Conservation (phyloP, 805 yeast species). For the Suhomyces prunicola region DNA sequence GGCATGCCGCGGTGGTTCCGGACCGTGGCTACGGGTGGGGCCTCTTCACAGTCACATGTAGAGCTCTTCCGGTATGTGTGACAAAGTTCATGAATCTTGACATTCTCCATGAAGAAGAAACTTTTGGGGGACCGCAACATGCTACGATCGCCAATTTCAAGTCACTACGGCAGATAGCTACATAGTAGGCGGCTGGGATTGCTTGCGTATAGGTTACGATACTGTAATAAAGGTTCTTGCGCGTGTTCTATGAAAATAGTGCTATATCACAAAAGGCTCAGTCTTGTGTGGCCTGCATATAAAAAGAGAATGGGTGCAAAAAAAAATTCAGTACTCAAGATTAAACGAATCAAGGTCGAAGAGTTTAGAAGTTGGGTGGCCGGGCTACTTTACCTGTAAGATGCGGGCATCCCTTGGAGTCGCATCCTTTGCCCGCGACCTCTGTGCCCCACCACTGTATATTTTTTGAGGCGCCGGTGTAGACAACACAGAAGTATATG, state of each 20-base stretch:
- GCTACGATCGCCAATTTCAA: background rate
- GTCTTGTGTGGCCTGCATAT: background rate
- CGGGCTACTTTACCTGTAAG: background rate
- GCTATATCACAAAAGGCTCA: background rate
- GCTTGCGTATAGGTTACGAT: background rate
- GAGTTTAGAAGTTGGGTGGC: background rate
- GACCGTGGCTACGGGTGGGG: background rate
- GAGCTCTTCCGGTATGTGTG: background rate
- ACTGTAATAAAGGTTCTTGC: background rate
- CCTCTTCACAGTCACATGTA: background rate
- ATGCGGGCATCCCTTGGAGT: background rate
- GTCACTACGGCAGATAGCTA: background rate
- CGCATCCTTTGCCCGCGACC: background rate
- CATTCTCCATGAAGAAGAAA: background rate
- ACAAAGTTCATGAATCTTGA: background rate
- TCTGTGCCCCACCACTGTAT: background rate
- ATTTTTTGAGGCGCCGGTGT: constrained; percentile 10
- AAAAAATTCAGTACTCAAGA: background rate
- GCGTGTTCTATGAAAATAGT: background rate
- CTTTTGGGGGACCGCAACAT: background rate
- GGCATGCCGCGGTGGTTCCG: background rate
- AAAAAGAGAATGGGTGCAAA: background rate
- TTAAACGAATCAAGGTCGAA: background rate
- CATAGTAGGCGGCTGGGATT: background rate
- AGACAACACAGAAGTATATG: constrained; percentile 30